Base-by-base conservation (phyloP, 169 alveolate genomes). In the Eimeria acervulina region DNA sequence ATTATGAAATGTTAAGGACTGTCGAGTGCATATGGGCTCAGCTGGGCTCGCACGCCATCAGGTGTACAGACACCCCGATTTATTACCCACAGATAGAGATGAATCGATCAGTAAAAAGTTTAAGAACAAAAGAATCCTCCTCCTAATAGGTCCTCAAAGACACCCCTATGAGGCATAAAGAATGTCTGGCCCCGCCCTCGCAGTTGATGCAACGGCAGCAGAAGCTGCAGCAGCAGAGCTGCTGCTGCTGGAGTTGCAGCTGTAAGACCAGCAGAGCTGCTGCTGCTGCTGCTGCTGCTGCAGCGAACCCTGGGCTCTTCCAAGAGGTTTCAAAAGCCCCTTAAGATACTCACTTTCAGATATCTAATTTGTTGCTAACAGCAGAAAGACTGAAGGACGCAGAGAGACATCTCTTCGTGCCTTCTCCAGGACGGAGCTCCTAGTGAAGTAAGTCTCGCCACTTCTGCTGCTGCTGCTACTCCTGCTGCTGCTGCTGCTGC, bases 51-150 rank as follows among this genome's bases (percentile, higher is more conserved):
- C 36, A 61, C 7, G 72, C 15, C 72, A 26, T 13, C 72, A 26
- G 36, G 72, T 72, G 84, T 72, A 72, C 51, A 72, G 5, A 72
- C 84, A 72, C 51, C 84, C 51, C 31, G 28, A 72, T 17, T 72
- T 52, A 8, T 19, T 7, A 40, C 12, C 38, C 15, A 51, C 59
- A 51, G 15, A 26, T 7, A 7, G 10, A 61, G 31, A 26, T 61
- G 13, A n/a, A 23, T 0, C 72, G 7, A n/a, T n/a, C 33, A 61
- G 13, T 26, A 61, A 61, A 61, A 61, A 61, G 72, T 26, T 61
- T 26, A 61, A 61, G 36, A 26, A 61, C 59, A 51, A 51, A 51
- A 10, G 15, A 51, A 51, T 1, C 59, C 72, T 61, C 72, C 21
- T 61, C 38, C 72, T 36, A 7, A n/a, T 61, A 13, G 36, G 72